Base-by-base conservation (phyloP, 495 filamentous ascomycete genomes). In the Xylaria curta region DNA sequence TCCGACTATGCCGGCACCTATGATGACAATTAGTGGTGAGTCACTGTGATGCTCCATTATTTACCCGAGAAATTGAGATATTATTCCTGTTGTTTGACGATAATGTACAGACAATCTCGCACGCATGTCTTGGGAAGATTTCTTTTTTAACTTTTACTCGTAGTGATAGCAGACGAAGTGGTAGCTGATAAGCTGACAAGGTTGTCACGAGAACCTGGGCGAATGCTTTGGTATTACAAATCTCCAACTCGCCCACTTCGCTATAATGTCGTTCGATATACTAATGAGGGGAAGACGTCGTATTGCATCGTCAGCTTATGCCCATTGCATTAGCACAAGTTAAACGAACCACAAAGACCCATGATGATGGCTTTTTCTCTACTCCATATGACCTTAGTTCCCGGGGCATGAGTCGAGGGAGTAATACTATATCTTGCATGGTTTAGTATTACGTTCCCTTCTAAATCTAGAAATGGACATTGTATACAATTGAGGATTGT, bases 261-360 rank as follows among this genome's bases (percentile, higher is more conserved):
- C 13, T 56, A 17, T 56, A 13, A 12, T 9, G 53, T 56, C 19
- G 53, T 28, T 7, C 53, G 53, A 31, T 56, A 56, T 56, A 26
- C 12, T 17, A 12, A 44, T 38, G 59, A 63, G 60, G 36, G 33
- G 60, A 24, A 63, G 36, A 4, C 21, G 19, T 28, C 46, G 10
- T 44, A 36, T 62, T 42, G 38, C 60, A 44, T 44, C 21, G 33
- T 63, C 36, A 63, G 36, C 60, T 63, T 44, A 63, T 21, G 13
- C 33, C 60, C 13, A 44, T 19, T 62, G 12, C 15, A 28, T 28
- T 44, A 4, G 12, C 38, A 42, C 13, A 44, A 26, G n/a, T 4
- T 13, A 15, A 63, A 13, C 33, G 19, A 21, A 40, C 38, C 60
- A 26, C 26, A 26, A 15, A 24, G 26, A 1, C 60, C 60, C 60